A percentile compares a stretch with the other conserved stretches of the same genome.
Conservation (phyloP, 179 eudicot genomes). For the Sideroxylon spinosum region DNA sequence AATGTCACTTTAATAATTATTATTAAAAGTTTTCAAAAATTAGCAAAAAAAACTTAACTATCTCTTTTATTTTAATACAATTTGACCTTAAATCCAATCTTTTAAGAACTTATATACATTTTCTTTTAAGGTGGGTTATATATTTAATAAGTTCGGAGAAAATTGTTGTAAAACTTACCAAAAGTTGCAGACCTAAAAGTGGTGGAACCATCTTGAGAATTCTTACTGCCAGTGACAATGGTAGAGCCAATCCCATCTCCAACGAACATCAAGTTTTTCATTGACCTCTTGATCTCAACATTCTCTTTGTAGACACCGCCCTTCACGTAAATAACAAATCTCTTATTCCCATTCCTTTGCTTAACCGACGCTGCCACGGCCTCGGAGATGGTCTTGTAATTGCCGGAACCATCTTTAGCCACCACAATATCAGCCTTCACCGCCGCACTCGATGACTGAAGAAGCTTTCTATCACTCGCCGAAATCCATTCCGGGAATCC, state of each 20-base stretch:
- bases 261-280: slow-evolving; percentile 61
- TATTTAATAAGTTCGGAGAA: too few relatives aligned
- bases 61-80: too few relatives aligned
- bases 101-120: too few relatives aligned
- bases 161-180: slow-evolving; percentile 40
- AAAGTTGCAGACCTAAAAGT: slow-evolving; percentile 76
- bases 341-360: slow-evolving; percentile 22
- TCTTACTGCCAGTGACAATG: slow-evolving; percentile 46
- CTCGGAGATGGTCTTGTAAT: slow-evolving; percentile 45
- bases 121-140: too few relatives aligned
- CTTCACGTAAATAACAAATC: slow-evolving; percentile 60
- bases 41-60: too few relatives aligned
- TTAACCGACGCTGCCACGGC: slow-evolving; percentile 38
- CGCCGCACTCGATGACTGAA: slow-evolving; percentile 20
- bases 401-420: slow-evolving; percentile 56
- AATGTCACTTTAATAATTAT: too few relatives aligned
- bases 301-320: slow-evolving; percentile 62
- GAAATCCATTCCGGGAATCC: slow-evolving; percentile 48
- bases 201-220: slow-evolving; percentile 50
- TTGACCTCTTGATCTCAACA: slow-evolving; percentile 41
- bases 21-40: too few relatives aligned
- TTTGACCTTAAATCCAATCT: too few relatives aligned
- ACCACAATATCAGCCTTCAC: slow-evolving; percentile 42
- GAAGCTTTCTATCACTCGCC: slow-evolving; percentile 30
- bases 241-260: slow-evolving; percentile 81